Percentiles rank a stretch among this genome's conserved stretches.
Evolutionary conservation across 1,284 basidiomycete genomes (phyloP).

Genomic region (Tremellales sp.): DNA sequence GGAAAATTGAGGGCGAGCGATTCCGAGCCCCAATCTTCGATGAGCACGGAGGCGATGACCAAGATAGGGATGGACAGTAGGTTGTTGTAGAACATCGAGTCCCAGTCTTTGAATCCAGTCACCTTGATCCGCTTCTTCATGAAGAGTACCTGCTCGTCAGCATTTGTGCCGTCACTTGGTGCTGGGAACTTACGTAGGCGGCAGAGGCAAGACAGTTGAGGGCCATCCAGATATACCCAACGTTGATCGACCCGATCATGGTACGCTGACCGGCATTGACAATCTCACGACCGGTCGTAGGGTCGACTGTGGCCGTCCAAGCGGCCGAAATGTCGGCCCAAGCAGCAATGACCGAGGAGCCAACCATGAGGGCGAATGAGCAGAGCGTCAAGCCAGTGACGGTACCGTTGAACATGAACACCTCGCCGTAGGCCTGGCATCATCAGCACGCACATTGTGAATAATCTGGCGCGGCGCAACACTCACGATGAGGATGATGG

Average conservation of each 20-base stretch:
- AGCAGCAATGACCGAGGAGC: conserved; percentile 94
- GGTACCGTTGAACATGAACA: conserved; percentile 90
- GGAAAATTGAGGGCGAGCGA: conserved; percentile 69
- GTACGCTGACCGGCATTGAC: conserved; percentile 13
- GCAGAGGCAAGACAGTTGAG: conserved; percentile 88
- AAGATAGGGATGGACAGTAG: conserved; percentile 90
- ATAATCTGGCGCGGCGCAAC: background rate
- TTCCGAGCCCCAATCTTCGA: conserved; percentile 84
- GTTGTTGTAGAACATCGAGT: conserved; percentile 99
- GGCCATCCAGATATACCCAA: conserved; percentile 96
- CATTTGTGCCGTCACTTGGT: background rate
- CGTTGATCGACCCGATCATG: conserved; percentile 58
- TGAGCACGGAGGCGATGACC: conserved; percentile 71
- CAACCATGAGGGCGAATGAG: conserved; percentile 91
- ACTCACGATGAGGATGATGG: conserved; percentile 85
- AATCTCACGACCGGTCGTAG: conserved; percentile 38
- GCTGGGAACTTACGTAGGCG: conserved; percentile 66
- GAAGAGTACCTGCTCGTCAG: conserved; percentile 64
- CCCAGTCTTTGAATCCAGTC: conserved; percentile 98
- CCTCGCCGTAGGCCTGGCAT: conserved; percentile 58
- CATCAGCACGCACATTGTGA: background rate
- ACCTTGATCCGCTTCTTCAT: conserved; percentile 98
- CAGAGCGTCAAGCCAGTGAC: conserved; percentile 83
- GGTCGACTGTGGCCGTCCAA: conserved; percentile 29
- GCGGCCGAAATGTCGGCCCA: conserved; percentile 74